Percentiles rank a stretch among this genome's conserved stretches.
Evolutionary conservation across 1,284 basidiomycete species (phyloP).

Genomic region (Apiotrichum gracile): DNA sequence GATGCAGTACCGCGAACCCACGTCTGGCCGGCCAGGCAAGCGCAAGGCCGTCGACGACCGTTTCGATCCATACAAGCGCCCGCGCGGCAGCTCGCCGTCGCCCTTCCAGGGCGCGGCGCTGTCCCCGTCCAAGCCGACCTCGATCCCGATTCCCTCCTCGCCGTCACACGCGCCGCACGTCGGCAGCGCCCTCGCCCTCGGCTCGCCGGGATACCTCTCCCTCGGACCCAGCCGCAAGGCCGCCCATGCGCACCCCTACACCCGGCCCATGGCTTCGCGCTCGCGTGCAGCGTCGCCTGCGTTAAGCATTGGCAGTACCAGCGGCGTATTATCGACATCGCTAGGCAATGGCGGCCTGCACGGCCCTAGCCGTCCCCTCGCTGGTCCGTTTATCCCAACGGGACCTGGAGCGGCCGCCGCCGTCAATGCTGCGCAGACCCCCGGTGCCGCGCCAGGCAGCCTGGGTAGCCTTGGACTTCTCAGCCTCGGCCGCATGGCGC

Average conservation of each 20-base stretch:
- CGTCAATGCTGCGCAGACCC: conserved; percentile 6
- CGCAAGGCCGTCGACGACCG: conserved; percentile 41
- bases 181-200: conserved; percentile 20
- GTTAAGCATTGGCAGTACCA: conserved; percentile 35
- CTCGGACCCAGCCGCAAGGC: neutral
- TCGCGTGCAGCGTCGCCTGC: conserved; percentile 40
- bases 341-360: conserved; percentile 19
- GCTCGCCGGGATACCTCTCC: conserved; percentile 11
- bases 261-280: conserved; percentile 33
- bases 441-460: conserved; percentile 16
- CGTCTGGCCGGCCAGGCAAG: conserved; percentile 36
- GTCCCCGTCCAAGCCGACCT: conserved; percentile 27
- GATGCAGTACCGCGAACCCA: conserved; percentile 44
- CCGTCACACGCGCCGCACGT: conserved; percentile 29
- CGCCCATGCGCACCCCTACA: conserved; percentile 25
- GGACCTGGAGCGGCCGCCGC: conserved; percentile 16
- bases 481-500: conserved; percentile 14
- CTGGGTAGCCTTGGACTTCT: conserved; percentile 38
- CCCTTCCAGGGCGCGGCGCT: conserved; percentile 22
- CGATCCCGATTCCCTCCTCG: conserved; percentile 37
- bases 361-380: conserved; percentile 12
- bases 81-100: conserved; percentile 39
- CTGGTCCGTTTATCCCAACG: conserved; percentile 28
- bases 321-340: conserved; percentile 26
- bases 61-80: conserved; percentile 45